phyloP scores from a whole-genome alignment of 768 basidiomycete species.

The Mycena latifolia region DNA sequence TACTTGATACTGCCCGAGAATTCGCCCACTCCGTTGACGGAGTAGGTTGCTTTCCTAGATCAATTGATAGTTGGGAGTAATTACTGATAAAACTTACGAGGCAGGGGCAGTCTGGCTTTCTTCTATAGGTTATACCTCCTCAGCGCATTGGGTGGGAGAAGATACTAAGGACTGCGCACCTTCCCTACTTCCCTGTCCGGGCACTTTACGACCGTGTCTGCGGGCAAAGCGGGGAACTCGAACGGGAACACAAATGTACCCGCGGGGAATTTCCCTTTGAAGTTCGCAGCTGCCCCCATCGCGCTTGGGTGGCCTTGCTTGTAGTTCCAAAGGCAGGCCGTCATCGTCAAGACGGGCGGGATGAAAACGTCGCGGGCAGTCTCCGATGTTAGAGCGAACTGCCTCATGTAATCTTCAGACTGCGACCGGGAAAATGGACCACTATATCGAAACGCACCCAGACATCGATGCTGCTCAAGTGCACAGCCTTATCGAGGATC shows the following conservation, averaged over 20 bases:
- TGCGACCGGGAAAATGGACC: too few relatives aligned
- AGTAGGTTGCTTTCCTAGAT: slow-evolving; percentile 19
- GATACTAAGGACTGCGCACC: not conserved
- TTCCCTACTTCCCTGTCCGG: slow-evolving; percentile 5
- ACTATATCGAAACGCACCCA: too few relatives aligned
- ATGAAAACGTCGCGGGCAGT: slow-evolving; percentile 8
- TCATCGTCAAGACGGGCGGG: slow-evolving; percentile 19
- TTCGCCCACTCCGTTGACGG: not conserved
- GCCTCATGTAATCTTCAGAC: too few relatives aligned
- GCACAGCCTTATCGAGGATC: slow-evolving; percentile 14
- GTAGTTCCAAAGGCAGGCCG: slow-evolving; percentile 23
- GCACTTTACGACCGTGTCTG: slow-evolving; percentile 24
- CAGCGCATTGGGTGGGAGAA: not conserved
- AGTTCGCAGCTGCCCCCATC: not conserved
- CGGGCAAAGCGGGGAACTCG: slow-evolving; percentile 25
- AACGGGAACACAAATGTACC: slow-evolving; percentile 31
- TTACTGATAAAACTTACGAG: slow-evolving; percentile 21
- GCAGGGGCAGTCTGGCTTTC: slow-evolving; percentile 27
- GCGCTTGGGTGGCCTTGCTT: slow-evolving; percentile 27
- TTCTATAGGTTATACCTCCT: slow-evolving; percentile 21
- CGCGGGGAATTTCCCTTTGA: slow-evolving; percentile 28
- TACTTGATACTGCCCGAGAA: slow-evolving; percentile 28
- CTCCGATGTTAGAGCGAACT: slow-evolving; percentile 14
- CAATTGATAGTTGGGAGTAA: not conserved
- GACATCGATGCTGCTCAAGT: slow-evolving; percentile 27